Percentiles rank a stretch among this genome's conserved stretches.
phyloP scores from a whole-genome alignment of 805 yeast genomes.

The Candida insectorum region DNA sequence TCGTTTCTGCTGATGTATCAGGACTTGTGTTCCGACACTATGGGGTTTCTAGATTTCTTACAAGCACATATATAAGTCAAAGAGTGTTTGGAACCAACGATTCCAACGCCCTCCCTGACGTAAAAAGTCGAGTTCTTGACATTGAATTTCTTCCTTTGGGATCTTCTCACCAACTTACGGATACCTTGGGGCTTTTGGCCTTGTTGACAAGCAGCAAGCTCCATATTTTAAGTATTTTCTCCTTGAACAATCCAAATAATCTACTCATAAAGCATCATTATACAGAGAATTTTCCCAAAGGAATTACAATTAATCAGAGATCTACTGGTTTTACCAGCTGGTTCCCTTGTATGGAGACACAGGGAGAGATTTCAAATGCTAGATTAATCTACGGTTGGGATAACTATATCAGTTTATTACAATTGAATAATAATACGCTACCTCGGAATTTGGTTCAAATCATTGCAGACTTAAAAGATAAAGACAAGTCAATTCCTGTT shows the following conservation, averaged over 20 bases:
- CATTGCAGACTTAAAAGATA: slow-evolving; percentile 31
- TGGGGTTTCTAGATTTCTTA: slow-evolving; percentile 55
- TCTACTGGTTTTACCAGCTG: slow-evolving; percentile 43
- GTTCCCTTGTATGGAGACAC: slow-evolving; percentile 51
- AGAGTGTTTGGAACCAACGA: slow-evolving; percentile 50
- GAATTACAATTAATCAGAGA: not conserved
- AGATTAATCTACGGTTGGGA: slow-evolving; percentile 68
- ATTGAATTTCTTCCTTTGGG: slow-evolving; percentile 61
- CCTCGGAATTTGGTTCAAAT: slow-evolving; percentile 24
- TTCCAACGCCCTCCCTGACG: slow-evolving; percentile 14
- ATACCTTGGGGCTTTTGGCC: slow-evolving; percentile 57
- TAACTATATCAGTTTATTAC: slow-evolving; percentile 55
- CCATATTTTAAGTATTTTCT: slow-evolving; percentile 49
- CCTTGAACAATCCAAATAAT: slow-evolving; percentile 36
- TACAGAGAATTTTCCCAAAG: slow-evolving; percentile 32
- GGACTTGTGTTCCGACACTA: slow-evolving; percentile 59
- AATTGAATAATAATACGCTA: slow-evolving; percentile 38
- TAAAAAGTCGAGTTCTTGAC: slow-evolving; percentile 18
- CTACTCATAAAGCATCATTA: slow-evolving; percentile 45
- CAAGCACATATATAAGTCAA: slow-evolving; percentile 44
- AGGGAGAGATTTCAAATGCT: slow-evolving; percentile 25
- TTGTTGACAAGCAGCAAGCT: slow-evolving; percentile 51
- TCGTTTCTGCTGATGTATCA: slow-evolving; percentile 30
- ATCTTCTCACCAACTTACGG: slow-evolving; percentile 49
- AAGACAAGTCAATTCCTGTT: slow-evolving; percentile 31